Evolutionary conservation across 305 asterid genomes (phyloP), one percentile per base, ranked within the genome.

Genomic region (Fraxinus velutina): DNA sequence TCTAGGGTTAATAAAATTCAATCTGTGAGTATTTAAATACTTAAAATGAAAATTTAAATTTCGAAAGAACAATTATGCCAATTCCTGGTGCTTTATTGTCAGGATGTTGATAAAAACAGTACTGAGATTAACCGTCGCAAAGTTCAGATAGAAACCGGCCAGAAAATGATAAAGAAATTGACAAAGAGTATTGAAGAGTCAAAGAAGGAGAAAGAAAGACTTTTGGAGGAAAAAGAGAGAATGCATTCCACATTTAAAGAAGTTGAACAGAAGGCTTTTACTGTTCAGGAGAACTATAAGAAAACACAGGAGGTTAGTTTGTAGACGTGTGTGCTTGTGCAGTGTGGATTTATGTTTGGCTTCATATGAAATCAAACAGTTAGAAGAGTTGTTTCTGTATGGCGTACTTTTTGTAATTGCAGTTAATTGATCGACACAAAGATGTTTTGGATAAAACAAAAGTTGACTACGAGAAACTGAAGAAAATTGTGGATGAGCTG

Each of bases 81-180:
- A 75, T 76, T 77, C 33, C 73, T 78, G 47, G 78, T 36, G 72
- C 75, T 66, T 55, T 17, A 72, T 82, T 87, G 15, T 66, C 89
- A 96, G 98, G 97, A 94, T 79, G 91, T 96, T 55, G 92, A 93
- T 75, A 91, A 93, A 86, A 92, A 82, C 30, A 90, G 91, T 86
- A 89, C 96, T 74, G 97, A 94, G 89, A 93, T 94, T 85, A 96
- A 94, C 78, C 97, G 97, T 19, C 88, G 90, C 81, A 94, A 88
- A 88, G 97, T 96, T 86, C 94, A 84, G 80, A 91, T 93, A 32
- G 97, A 92, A 89, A 93, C 98, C 10, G 95, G 97, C 36, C 90
- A 88, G 87, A 96, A 94, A 90, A 90, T 73, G 86, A 83, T 92
- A 37, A 92, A 90, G 80, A 94, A 92, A 83, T 86, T 96, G 84